Percentiles rank a stretch among this genome's conserved stretches.
Evolutionary conservation across 2,329 filamentous ascomycete species (phyloP).

Genomic region (Colletotrichum noveboracense): DNA sequence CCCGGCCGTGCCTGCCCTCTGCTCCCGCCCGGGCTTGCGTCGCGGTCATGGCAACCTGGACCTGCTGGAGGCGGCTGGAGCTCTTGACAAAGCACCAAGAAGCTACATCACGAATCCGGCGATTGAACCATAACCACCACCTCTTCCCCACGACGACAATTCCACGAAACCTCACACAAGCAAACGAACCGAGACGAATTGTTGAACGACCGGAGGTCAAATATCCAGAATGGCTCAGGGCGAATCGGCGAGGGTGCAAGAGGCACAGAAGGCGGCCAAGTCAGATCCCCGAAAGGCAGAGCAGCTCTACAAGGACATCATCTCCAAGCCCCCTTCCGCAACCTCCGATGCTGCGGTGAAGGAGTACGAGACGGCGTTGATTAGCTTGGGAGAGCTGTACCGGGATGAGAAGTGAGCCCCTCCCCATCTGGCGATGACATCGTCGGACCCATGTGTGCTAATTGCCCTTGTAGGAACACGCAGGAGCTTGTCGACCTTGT

Average conservation of each 20-base stretch:
- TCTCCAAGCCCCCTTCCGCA: slow-evolving; percentile 82
- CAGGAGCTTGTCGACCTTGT: slow-evolving; percentile 89
- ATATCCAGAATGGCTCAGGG: slow-evolving; percentile 55
- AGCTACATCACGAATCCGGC: slow-evolving; percentile 22
- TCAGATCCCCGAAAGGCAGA: slow-evolving; percentile 85
- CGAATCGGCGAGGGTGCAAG: slow-evolving; percentile 74
- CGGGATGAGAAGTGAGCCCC: slow-evolving; percentile 77
- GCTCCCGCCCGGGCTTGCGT: slow-evolving; percentile 9
- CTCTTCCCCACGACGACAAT: slow-evolving; percentile 5
- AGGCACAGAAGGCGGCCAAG: slow-evolving; percentile 86
- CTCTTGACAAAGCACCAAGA: slow-evolving; percentile 7
- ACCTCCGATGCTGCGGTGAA: slow-evolving; percentile 84
- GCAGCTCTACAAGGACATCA: slow-evolving; percentile 85
- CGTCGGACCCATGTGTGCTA: slow-evolving; percentile 1
- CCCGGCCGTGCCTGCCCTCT: slow-evolving; percentile 3
- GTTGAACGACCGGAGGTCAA: not conserved
- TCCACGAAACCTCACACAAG: not conserved
- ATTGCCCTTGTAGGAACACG: slow-evolving; percentile 62
- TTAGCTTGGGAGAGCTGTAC: slow-evolving; percentile 91
- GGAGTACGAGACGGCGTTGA: slow-evolving; percentile 89
- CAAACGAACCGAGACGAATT: not conserved
- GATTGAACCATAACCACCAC: not conserved
- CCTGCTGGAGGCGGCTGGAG: slow-evolving; percentile 19
- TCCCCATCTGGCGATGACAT: slow-evolving; percentile 30
- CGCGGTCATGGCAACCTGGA: slow-evolving; percentile 21